Evolutionary conservation across 2,329 filamentous ascomycete genomes (phyloP).

Genomic region (Colletotrichum lini): DNA sequence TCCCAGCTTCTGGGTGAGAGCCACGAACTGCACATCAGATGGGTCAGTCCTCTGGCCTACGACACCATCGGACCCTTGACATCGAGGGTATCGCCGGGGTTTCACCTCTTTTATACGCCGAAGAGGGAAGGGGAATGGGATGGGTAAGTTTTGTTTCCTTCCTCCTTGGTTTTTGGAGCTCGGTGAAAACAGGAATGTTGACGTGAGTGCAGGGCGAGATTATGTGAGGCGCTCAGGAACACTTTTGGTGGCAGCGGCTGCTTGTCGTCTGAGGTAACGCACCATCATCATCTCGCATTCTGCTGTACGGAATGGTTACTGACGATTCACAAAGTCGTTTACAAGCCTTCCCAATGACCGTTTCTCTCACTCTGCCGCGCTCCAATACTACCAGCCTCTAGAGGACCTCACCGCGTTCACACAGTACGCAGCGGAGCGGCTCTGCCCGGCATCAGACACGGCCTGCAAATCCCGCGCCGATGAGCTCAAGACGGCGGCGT

Average conservation of each 20-base stretch:
- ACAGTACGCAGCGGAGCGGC: constrained; percentile 63
- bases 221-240: constrained; percentile 73
- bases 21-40: constrained; percentile 84
- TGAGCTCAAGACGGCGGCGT: constrained; percentile 66
- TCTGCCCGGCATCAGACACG: constrained; percentile 64
- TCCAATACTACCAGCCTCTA: constrained; percentile 80
- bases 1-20: constrained; percentile 73
- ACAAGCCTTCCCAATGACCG: constrained; percentile 65
- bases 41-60: constrained; percentile 74
- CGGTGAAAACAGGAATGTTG: neutral
- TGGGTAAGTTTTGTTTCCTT: constrained; percentile 44
- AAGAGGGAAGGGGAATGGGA: constrained; percentile 51
- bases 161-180: neutral
- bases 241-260: constrained; percentile 74
- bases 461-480: constrained; percentile 66
- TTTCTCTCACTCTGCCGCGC: constrained; percentile 61
- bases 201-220: constrained; percentile 53
- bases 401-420: constrained; percentile 69
- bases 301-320: neutral
- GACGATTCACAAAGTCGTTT: constrained; percentile 63
- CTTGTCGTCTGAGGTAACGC: constrained; percentile 44
- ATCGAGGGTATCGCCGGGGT: constrained; percentile 82
- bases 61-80: constrained; percentile 77
- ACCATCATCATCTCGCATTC: neutral
- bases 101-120: constrained; percentile 86